Evolutionary conservation across 1,139 yeast species (phyloP), one percentile per base, ranked within the genome.

Genomic region (Saccharomyces hybrid): DNA sequence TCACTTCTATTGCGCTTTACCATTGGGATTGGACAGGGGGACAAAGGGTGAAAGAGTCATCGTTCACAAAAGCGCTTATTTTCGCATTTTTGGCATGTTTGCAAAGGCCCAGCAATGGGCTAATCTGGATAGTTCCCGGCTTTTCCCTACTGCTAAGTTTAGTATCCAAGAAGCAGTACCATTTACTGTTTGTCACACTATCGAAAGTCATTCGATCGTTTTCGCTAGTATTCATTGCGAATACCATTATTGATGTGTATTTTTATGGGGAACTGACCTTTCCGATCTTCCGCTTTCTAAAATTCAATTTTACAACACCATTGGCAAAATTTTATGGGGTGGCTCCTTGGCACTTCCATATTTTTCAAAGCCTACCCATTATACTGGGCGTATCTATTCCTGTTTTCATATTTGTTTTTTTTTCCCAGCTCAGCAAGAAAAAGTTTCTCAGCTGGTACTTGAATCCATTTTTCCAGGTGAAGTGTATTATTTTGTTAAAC

Each of bases 281-380:
- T 55, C 97, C 98, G 2, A 64, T 84, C 1, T 71, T 77, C 65
- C 83, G 83, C 62, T 93, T 90, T 67, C 63, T 88, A 52, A 80
- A 82, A 63, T 89, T 90, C 73, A 95, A 95, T 66, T 79, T 88
- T 25, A 71, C 86, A 8, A 81, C 82, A 52, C 82, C 88, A 32
- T 74, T 90, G 28, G 85, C 97, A 5, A 77, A 81, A 6, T 89
- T 91, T 64, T 95, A 95, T 69, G 99, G 99, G 0, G 75, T 77
- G 0, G 83, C 95, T 7, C 88, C 95, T 14, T 80, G 91, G 84
- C 89, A 87, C 65, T 95, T 91, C 71, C 95, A 95, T 69, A 47
- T 91, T 1, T 68, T 79, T 8, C 97, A 93, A 71, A 95, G 89
- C 5, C 59, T 93, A 1, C 99, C 99, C 0, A 71, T 93, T 9